A percentile compares a stretch with the other conserved stretches of the same genome.
Evolutionary conservation across 441 rosid genomes (phyloP).

Genomic region (Manihot esculenta): DNA sequence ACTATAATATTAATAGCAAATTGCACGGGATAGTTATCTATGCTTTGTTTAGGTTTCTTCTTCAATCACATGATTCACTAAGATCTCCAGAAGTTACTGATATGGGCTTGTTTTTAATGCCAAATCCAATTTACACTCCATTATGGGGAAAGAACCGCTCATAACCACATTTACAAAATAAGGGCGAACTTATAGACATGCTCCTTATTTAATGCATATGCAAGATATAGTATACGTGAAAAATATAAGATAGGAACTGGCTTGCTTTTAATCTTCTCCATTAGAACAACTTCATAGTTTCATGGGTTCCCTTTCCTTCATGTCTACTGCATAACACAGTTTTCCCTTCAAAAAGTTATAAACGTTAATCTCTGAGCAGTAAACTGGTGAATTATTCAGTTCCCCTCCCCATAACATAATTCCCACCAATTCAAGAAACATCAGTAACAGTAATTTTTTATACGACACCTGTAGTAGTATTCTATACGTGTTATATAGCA

Average conservation of each 20-base stretch:
- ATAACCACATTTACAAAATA: neutral
- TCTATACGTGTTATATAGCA: neutral
- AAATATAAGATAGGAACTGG: too few relatives aligned
- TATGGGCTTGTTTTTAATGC: neutral
- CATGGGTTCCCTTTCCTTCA: too few relatives aligned
- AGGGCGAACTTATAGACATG: neutral
- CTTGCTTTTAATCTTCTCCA: too few relatives aligned
- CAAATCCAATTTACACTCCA: neutral
- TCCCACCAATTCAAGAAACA: neutral
- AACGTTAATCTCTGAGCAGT: too few relatives aligned
- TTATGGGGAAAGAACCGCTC: neutral
- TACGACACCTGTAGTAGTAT: neutral
- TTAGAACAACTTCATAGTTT: too few relatives aligned
- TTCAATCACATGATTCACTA: conserved; percentile 1
- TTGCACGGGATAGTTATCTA: neutral
- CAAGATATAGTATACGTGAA: too few relatives aligned
- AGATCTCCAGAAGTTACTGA: neutral
- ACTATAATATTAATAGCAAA: neutral
- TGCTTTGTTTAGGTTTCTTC: neutral
- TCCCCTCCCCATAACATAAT: neutral
- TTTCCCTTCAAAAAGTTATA: too few relatives aligned
- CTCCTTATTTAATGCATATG: too few relatives aligned
- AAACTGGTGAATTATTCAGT: too few relatives aligned
- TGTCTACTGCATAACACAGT: too few relatives aligned
- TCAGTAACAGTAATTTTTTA: too few relatives aligned